Conservation (phyloP, 2,329 filamentous ascomycete species). For the Didymellaceae sp. region DNA sequence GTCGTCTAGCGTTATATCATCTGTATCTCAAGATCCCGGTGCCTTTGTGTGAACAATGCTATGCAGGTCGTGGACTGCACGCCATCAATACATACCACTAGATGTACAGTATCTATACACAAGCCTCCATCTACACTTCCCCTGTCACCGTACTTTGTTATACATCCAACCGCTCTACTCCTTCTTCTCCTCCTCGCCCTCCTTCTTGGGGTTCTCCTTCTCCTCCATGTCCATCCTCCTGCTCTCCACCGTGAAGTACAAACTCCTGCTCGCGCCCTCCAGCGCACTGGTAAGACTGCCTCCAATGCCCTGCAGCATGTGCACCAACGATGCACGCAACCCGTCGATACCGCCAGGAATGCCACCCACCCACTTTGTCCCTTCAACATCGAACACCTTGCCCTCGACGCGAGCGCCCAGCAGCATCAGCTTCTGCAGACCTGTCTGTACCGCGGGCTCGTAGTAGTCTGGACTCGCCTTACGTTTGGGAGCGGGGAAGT, state of each 20-base stretch:
- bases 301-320: slow-evolving; percentile 80
- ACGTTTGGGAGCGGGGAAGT: slow-evolving; percentile 79
- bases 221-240: slow-evolving; percentile 82
- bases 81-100: slow-evolving; percentile 8
- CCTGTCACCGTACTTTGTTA: background rate
- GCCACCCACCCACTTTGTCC: slow-evolving; percentile 72
- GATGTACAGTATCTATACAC: slow-evolving; percentile 30
- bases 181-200: slow-evolving; percentile 30
- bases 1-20: too few relatives aligned
- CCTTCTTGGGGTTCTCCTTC: slow-evolving; percentile 55
- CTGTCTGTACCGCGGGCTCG: slow-evolving; percentile 78
- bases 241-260: slow-evolving; percentile 89
- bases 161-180: slow-evolving; percentile 12
- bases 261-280: slow-evolving; percentile 77
- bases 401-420: slow-evolving; percentile 88
- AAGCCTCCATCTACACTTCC: background rate
- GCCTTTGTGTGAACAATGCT: background rate
- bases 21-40: too few relatives aligned
- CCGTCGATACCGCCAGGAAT: slow-evolving; percentile 84
- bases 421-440: slow-evolving; percentile 84
- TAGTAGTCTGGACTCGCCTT: slow-evolving; percentile 81
- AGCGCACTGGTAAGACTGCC: slow-evolving; percentile 78
- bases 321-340: slow-evolving; percentile 80
- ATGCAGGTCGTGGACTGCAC: background rate
- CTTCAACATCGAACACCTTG: slow-evolving; percentile 78